These are phyloP conservation scores for Tolypocladium nubicola DNA, from an alignment of 2,329 filamentous ascomycete genomes.

Conservation along the genomic window DNA sequence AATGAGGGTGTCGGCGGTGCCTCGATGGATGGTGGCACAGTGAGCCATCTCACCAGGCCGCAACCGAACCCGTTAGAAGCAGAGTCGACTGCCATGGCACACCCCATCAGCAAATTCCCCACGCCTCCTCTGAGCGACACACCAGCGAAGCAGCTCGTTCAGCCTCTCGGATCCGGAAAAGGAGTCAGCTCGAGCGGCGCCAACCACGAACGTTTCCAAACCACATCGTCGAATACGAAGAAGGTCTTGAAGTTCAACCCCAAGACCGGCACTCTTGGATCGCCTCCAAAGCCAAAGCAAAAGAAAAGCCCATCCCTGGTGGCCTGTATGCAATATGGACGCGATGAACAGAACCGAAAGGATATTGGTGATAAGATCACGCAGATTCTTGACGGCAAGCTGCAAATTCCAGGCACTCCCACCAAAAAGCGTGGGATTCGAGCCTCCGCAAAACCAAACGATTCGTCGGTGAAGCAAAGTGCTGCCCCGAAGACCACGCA, in stretches of 20 bases:
- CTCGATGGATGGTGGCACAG: conserved; percentile 5
- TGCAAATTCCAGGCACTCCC: conserved; percentile 13
- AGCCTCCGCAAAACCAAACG: not conserved
- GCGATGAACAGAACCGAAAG: conserved; percentile 30
- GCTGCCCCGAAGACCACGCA: conserved; percentile 23
- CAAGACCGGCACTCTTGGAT: conserved; percentile 51
- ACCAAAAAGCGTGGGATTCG: conserved; percentile 6
- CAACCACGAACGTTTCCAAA: not conserved
- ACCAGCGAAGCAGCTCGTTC: not conserved
- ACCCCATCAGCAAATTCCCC: conserved; percentile 1
- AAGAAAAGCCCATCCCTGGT: conserved; percentile 26
- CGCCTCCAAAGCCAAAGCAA: conserved; percentile 45
- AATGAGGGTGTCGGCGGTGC: conserved; percentile 5
- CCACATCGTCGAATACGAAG: conserved; percentile 12
- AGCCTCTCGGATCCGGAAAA: not conserved
- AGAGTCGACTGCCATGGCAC: not conserved
- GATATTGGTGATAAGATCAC: conserved; percentile 51
- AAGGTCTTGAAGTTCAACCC: conserved; percentile 47
- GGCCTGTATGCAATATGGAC: conserved; percentile 50
- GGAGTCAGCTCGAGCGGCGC: not conserved
- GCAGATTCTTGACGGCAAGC: conserved; percentile 40
- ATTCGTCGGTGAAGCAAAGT: conserved; percentile 8
- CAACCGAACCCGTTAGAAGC: not conserved
- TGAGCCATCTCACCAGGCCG: conserved; percentile 5
- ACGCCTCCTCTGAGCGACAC: conserved; percentile 9